These are phyloP conservation scores for Medicago truncatula DNA, from an alignment of 306 rosid species.

Conservation along the genomic window DNA sequence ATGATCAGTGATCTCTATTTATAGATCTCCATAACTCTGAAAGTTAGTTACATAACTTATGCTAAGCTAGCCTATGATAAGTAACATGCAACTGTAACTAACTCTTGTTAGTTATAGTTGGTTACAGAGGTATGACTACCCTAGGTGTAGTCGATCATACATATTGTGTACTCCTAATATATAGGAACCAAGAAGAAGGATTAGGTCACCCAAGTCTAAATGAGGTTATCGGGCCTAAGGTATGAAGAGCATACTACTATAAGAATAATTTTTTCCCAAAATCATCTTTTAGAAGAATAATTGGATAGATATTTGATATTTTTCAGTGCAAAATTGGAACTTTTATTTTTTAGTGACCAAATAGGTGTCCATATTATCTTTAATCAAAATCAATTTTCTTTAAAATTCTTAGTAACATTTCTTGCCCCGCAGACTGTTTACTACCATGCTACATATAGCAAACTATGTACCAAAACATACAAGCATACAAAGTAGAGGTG, in stretches of 20 bases:
- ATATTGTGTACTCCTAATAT: too few species aligned
- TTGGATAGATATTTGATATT: not conserved
- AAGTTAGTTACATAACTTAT: too few species aligned
- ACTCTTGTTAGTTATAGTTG: too few species aligned
- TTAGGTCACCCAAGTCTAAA: not conserved
- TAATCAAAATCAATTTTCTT: not conserved
- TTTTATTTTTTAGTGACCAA: not conserved
- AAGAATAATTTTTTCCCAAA: not conserved
- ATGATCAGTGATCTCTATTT: too few species aligned
- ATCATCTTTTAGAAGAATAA: not conserved
- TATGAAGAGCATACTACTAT: not conserved
- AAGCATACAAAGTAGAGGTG: conserved; percentile 23
- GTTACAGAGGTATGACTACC: too few species aligned
- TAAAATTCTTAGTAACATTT: not conserved
- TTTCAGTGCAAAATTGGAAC: not conserved
- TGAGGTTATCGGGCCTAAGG: not conserved
- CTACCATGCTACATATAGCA: conserved; percentile 1
- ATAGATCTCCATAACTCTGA: too few species aligned
- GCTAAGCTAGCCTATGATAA: too few species aligned
- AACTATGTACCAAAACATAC: conserved; percentile 17
- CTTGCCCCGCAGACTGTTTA: not conserved
- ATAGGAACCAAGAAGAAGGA: not conserved
- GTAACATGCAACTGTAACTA: too few species aligned
- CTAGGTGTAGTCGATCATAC: too few species aligned
- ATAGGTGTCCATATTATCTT: not conserved